Percentiles rank a stretch among this genome's conserved stretches.
phyloP scores from a whole-genome alignment of 768 basidiomycete species.

The Mycena albidolilacea region DNA sequence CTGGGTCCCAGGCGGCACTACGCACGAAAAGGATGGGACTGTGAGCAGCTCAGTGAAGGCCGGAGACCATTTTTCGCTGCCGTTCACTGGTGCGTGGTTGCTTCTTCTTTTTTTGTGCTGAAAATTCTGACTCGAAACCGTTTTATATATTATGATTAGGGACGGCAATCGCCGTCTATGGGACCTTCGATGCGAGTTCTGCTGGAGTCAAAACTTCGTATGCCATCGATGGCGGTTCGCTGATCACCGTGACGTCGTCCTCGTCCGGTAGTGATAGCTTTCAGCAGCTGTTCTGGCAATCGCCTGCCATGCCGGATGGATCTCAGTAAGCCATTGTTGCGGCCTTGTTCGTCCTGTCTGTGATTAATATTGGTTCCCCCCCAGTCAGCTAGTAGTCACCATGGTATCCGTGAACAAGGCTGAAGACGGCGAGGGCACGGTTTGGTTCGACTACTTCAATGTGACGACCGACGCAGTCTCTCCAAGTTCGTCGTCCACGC shows the following conservation, averaged over 20 bases:
- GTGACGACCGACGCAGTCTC: conserved; percentile 40
- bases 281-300: conserved; percentile 56
- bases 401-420: conserved; percentile 51
- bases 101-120: background rate
- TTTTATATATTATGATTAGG: conserved; percentile 40
- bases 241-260: conserved; percentile 45
- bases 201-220: conserved; percentile 55
- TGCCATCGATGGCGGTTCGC: conserved; percentile 49
- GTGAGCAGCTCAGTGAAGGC: conserved; percentile 51
- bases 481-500: too few species aligned
- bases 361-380: too few species aligned
- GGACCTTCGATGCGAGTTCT: conserved; percentile 53
- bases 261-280: conserved; percentile 47
- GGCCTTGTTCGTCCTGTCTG: background rate
- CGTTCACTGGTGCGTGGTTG: conserved; percentile 49
- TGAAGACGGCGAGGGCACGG: conserved; percentile 52
- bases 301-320: conserved; percentile 41
- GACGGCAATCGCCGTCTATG: conserved; percentile 52
- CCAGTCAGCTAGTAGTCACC: conserved; percentile 51
- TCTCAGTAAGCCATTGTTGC: conserved; percentile 49
- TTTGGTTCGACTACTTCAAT: conserved; percentile 61
- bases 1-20: conserved; percentile 51
- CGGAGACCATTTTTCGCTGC: conserved; percentile 52
- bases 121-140: background rate
- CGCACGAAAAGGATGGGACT: conserved; percentile 47